These are phyloP conservation scores for Kwoniella europaea DNA, from an alignment of 768 basidiomycete species.

Conservation along the genomic window DNA sequence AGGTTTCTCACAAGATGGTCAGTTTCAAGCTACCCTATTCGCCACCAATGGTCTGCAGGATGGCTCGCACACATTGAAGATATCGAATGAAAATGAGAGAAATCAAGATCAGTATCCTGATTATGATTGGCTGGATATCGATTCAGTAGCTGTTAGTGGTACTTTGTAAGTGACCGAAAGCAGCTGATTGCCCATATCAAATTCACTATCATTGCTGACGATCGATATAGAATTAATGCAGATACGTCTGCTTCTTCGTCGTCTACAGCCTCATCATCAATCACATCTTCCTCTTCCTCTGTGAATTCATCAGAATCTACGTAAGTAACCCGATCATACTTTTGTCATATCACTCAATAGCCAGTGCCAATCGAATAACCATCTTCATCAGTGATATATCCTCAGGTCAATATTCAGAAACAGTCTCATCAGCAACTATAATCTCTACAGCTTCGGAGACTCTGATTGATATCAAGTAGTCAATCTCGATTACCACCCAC, in stretches of 20 bases:
- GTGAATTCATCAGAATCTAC: slow-evolving; percentile 4
- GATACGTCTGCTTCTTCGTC: slow-evolving; percentile 11
- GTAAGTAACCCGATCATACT: not conserved
- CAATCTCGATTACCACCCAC: not conserved
- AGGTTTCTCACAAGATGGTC: slow-evolving; percentile 28
- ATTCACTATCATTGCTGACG: not conserved
- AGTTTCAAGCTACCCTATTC: slow-evolving; percentile 40
- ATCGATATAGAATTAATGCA: not conserved
- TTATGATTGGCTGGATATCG: slow-evolving; percentile 45
- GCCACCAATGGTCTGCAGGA: slow-evolving; percentile 41
- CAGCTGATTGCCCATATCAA: too few relatives aligned
- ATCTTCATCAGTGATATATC: not conserved
- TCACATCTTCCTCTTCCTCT: slow-evolving; percentile 18
- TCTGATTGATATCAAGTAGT: not conserved
- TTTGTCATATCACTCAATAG: not conserved
- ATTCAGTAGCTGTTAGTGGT: slow-evolving; percentile 43
- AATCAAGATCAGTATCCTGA: slow-evolving; percentile 34
- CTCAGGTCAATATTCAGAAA: slow-evolving; percentile 13
- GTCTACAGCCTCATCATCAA: not conserved
- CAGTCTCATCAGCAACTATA: slow-evolving; percentile 11
- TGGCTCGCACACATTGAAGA: slow-evolving; percentile 41
- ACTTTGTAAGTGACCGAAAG: slow-evolving; percentile 32
- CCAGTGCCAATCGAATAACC: not conserved
- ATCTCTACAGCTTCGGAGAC: slow-evolving; percentile 7
- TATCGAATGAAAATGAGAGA: slow-evolving; percentile 45